Percentiles rank a stretch among this genome's conserved stretches.
These are phyloP conservation scores for Phytophthora sansomeana DNA, from an alignment of 352 stramenopile genomes.

Conservation along the genomic window DNA sequence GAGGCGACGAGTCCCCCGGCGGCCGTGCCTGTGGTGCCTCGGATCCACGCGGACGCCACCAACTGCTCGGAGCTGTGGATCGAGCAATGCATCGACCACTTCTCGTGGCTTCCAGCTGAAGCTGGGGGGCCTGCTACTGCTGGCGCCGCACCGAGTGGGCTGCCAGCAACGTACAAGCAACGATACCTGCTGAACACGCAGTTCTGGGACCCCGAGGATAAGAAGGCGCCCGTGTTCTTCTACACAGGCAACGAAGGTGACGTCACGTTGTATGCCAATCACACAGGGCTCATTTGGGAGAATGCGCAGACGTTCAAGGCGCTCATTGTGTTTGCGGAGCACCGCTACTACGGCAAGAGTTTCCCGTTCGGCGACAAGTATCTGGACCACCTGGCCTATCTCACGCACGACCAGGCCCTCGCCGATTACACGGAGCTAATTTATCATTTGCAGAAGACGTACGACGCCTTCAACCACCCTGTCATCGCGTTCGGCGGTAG, in stretches of 20 bases:
- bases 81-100: conserved; percentile 92
- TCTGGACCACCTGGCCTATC: conserved; percentile 81
- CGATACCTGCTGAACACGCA: conserved; percentile 92
- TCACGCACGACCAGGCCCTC: conserved; percentile 93
- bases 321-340: conserved; percentile 95
- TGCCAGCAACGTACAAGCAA: conserved; percentile 79
- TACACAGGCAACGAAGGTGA: conserved; percentile 96
- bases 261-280: conserved; percentile 94
- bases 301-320: conserved; percentile 90
- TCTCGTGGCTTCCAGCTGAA: conserved; percentile 65
- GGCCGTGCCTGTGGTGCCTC: not conserved
- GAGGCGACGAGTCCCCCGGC: conserved; percentile 19
- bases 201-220: conserved; percentile 75
- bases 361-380: conserved; percentile 80
- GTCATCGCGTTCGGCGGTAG: conserved; percentile 96
- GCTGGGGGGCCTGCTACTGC: conserved; percentile 17
- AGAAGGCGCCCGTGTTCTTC: conserved; percentile 90
- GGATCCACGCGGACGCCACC: conserved; percentile 50
- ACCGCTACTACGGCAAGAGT: conserved; percentile 96
- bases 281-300: conserved; percentile 96
- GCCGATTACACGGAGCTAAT: conserved; percentile 94
- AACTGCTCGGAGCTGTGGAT: conserved; percentile 91
- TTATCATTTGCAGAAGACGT: conserved; percentile 80
- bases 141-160: conserved; percentile 20
- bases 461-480: conserved; percentile 72